These are phyloP conservation scores for Globisporangium emineosum DNA, from an alignment of 352 stramenopile species.

Conservation along the genomic window DNA sequence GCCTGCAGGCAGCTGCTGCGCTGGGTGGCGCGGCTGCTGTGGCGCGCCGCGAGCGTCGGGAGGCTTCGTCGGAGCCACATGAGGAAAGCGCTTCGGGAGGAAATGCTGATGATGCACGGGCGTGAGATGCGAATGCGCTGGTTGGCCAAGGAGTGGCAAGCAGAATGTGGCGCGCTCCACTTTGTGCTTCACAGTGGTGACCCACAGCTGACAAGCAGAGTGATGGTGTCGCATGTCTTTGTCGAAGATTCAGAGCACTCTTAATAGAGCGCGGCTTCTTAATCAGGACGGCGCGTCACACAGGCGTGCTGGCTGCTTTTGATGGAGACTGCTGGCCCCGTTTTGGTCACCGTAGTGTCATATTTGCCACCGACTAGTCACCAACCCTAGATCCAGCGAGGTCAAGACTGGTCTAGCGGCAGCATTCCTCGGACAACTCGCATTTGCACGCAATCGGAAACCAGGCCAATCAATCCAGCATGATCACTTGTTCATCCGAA, in stretches of 20 bases:
- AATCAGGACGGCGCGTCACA: background rate
- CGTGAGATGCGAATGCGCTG: background rate
- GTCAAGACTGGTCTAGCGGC: too few species aligned
- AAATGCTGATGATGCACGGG: background rate
- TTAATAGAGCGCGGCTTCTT: slow-evolving; percentile 11
- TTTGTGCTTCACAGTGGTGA: background rate
- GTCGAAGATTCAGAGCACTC: background rate
- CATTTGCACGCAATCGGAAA: too few species aligned
- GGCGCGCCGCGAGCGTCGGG: slow-evolving; percentile 40
- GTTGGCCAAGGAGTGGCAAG: slow-evolving; percentile 8
- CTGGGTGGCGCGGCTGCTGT: slow-evolving; percentile 29
- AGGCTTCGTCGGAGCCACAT: slow-evolving; percentile 70
- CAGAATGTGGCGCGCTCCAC: slow-evolving; percentile 17
- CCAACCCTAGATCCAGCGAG: too few species aligned
- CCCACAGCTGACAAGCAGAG: background rate
- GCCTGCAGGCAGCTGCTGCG: slow-evolving; percentile 21
- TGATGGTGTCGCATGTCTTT: slow-evolving; percentile 12
- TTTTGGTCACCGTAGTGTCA: too few species aligned
- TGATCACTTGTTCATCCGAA: too few species aligned
- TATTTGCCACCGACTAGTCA: too few species aligned
- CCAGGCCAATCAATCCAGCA: too few species aligned
- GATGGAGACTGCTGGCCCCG: background rate
- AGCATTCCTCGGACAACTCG: too few species aligned
- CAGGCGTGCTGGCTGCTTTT: background rate
- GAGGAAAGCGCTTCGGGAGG: slow-evolving; percentile 4